Conservation (phyloP, 2,329 filamentous ascomycete genomes). For the Fusarium sp. region DNA sequence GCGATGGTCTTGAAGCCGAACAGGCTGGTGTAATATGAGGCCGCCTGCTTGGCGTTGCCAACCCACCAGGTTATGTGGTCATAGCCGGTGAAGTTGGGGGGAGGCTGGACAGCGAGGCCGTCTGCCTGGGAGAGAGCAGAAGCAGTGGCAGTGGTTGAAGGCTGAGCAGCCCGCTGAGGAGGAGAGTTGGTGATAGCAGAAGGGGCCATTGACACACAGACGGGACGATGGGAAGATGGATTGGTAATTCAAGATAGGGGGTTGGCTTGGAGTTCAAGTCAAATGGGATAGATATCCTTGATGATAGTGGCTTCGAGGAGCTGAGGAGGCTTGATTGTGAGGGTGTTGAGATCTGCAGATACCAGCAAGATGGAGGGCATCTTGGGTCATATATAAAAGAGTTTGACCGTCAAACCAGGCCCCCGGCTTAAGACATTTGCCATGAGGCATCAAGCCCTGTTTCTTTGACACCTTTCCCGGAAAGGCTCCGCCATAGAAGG, state of each 20-base stretch:
- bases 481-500: slow-evolving; percentile 44
- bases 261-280: slow-evolving; percentile 17
- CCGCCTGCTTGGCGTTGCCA: slow-evolving; percentile 95
- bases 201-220: slow-evolving; percentile 65
- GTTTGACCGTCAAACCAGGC: slow-evolving; percentile 15
- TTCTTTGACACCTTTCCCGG: slow-evolving; percentile 37
- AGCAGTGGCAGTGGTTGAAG: slow-evolving; percentile 42
- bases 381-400: slow-evolving; percentile 42
- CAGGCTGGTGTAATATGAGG: slow-evolving; percentile 86
- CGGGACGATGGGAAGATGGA: slow-evolving; percentile 17
- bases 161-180: slow-evolving; percentile 57
- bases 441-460: slow-evolving; percentile 22
- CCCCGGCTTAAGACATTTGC: slow-evolving; percentile 39
- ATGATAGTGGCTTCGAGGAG: slow-evolving; percentile 26
- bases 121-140: slow-evolving; percentile 54
- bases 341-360: slow-evolving; percentile 10
- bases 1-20: slow-evolving; percentile 89
- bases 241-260: slow-evolving; percentile 19
- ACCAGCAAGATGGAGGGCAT: slow-evolving; percentile 19
- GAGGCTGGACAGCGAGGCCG: slow-evolving; percentile 65
- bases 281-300: slow-evolving; percentile 9
- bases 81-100: slow-evolving; percentile 80
- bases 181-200: slow-evolving; percentile 67
- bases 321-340: slow-evolving; percentile 13
- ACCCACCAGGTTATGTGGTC: slow-evolving; percentile 97